Evolutionary conservation across 768 basidiomycete species (phyloP), one percentile per base, ranked within the genome.

Genomic region (Serendipita sp.): DNA sequence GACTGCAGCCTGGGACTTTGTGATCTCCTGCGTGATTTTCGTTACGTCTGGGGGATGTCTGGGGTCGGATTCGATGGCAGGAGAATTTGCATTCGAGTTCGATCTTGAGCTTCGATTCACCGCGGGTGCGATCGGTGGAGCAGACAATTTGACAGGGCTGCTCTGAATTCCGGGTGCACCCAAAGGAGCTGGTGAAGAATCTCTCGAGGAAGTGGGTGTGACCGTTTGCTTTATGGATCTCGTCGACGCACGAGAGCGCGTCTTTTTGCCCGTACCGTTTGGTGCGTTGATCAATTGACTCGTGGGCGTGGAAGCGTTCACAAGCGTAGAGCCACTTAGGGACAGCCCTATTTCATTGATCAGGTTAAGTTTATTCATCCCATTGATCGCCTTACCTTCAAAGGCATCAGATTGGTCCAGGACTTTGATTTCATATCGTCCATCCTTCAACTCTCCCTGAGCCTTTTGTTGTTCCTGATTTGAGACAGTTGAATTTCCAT

Each of bases 11-110:
- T 84, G 84, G 2, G 83, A 77, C 38, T 75, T 71, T 2, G 81
- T 76, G 64, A 94, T 88, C 72, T 91, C 83, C 62, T 81, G 83
- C 64, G 86, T 76, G 53, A 92, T 77, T 69, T 92, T 90, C 2
- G 81, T 78, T 66, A 90, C 82, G 53, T 80, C 77, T 11, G 88
- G 83, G 1, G 82, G 82, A 66, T 84, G 81, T 67, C 11, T 24
- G 1, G 17, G 9, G 28, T 51, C 63, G 4, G 28, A 17, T n/a
- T 64, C 14, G 26, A 44, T 34, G 53, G 41, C 4, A 42, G 51
- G 28, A 38, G 34, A 38, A 42, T 60, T 34, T 41, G 51, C 33
- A 42, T 38, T 58, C 17, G 53, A 58, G 31, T 58, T 58, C n/a
- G 53, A 58, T 11, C 53, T 22, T 28, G 53, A 58, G 1, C 31